These are phyloP conservation scores for Apiospora arundinis DNA, from an alignment of 2,329 filamentous ascomycete genomes.

Conservation along the genomic window DNA sequence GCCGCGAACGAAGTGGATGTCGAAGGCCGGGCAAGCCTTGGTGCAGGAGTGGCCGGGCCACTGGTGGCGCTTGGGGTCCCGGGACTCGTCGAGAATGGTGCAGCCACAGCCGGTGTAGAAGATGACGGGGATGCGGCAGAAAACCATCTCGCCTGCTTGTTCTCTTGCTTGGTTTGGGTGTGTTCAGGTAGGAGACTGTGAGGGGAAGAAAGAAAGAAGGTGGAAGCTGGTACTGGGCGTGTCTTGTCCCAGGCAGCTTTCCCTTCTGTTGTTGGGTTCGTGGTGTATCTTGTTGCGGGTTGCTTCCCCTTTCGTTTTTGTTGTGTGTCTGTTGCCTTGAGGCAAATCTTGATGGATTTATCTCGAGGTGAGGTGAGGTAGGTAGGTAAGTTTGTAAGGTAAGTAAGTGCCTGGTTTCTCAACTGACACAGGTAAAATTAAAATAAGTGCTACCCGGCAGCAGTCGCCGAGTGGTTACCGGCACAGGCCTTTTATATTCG, in stretches of 20 bases:
- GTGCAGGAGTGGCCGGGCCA: neutral
- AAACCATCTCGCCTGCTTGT: neutral
- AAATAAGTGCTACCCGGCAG: neutral
- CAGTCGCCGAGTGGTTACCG: neutral
- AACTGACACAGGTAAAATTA: neutral
- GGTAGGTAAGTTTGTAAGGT: too few relatives aligned
- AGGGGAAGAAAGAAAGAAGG: neutral
- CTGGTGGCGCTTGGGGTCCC: neutral
- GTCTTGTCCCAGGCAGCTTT: neutral
- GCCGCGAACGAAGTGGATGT: neutral
- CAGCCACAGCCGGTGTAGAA: constrained; percentile 15
- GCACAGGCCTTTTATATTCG: neutral
- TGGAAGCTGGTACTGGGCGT: neutral
- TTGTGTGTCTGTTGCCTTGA: neutral
- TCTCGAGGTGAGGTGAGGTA: neutral
- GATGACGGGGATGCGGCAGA: constrained; percentile 8
- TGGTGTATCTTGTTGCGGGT: neutral
- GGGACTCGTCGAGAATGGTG: constrained; percentile 5
- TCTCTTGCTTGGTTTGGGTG: neutral
- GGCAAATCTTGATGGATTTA: neutral
- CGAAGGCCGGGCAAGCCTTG: constrained; percentile 15
- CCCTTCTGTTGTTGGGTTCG: too few relatives aligned
- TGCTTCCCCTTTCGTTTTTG: neutral
- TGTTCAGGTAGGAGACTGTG: neutral
- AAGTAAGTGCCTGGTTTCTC: neutral